Conservation (phyloP, 139 green algal species). For the Zygnema circumcarinatum region DNA sequence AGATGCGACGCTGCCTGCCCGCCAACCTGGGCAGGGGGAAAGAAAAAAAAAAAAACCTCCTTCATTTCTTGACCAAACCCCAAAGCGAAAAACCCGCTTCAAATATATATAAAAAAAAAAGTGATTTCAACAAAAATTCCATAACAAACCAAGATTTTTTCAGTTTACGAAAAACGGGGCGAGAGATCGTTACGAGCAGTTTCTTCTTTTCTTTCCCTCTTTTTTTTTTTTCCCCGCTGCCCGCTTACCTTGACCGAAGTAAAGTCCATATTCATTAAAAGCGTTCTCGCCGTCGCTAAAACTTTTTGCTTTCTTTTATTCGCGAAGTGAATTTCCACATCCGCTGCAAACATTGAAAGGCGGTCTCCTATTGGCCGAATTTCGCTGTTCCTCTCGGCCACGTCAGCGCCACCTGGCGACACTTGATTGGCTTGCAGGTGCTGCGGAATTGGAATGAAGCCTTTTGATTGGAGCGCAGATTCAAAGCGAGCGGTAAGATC, state of each 20-base stretch:
- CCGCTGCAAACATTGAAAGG: constrained; percentile 13
- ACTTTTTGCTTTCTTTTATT: constrained; percentile 9
- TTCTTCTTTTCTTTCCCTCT: too few species aligned
- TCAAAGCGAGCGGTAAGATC: constrained; percentile 35
- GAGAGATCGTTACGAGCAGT: too few species aligned
- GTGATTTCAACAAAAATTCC: too few species aligned
- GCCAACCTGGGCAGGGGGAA: too few species aligned
- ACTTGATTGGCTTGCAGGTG: not conserved
- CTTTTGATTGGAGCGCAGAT: not conserved
- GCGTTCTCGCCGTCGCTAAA: not conserved
- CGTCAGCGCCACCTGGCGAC: not conserved
- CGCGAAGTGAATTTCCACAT: constrained; percentile 41
- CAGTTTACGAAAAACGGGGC: too few species aligned
- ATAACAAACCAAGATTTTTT: too few species aligned
- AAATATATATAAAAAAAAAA: too few species aligned
- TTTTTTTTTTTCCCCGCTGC: too few species aligned
- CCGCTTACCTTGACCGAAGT: not conserved
- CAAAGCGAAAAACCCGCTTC: too few species aligned
- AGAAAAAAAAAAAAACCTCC: too few species aligned
- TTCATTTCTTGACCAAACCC: too few species aligned
- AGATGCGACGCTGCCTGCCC: too few species aligned
- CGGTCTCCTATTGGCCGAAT: not conserved
- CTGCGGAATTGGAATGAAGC: constrained; percentile 16
- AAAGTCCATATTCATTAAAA: constrained; percentile 29
- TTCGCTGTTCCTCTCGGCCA: not conserved